These are phyloP conservation scores for Meripilus lineatus DNA, from an alignment of 1,284 basidiomycete species.

Conservation along the genomic window DNA sequence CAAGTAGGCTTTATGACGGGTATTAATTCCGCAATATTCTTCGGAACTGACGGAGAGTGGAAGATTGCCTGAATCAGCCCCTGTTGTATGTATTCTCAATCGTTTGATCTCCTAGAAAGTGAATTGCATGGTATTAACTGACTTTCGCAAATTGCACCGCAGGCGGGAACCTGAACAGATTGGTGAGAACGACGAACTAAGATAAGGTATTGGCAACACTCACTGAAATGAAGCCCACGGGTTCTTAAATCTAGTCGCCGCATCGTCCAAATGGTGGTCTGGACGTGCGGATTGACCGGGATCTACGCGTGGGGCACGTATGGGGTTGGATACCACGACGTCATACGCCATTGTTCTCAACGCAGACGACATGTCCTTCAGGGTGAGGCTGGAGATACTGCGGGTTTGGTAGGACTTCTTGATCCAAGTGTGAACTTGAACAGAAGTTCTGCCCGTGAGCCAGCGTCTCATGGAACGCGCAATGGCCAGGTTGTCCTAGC, in stretches of 20 bases:
- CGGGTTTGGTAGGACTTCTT: too few relatives aligned
- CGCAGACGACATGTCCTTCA: not conserved
- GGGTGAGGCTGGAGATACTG: not conserved
- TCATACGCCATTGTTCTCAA: not conserved
- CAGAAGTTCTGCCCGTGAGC: too few relatives aligned
- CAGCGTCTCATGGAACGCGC: too few relatives aligned
- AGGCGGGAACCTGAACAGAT: too few relatives aligned
- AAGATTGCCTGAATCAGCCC: too few relatives aligned
- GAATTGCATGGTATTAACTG: too few relatives aligned
- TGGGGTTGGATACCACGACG: not conserved
- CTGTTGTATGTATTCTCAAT: too few relatives aligned
- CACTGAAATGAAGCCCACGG: slow-evolving; percentile 27
- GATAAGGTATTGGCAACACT: not conserved
- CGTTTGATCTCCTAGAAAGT: too few relatives aligned
- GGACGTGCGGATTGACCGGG: slow-evolving; percentile 10
- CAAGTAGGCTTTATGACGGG: slow-evolving; percentile 23
- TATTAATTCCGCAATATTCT: slow-evolving; percentile 18
- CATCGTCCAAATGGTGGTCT: slow-evolving; percentile 20
- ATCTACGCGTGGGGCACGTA: not conserved
- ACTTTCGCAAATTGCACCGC: too few relatives aligned
- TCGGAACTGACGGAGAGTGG: slow-evolving; percentile 15
- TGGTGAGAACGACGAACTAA: too few relatives aligned
- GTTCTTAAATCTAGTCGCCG: slow-evolving; percentile 21
- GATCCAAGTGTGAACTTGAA: too few relatives aligned
- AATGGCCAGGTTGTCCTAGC: too few relatives aligned